Evolutionary conservation across 495 filamentous ascomycete species (phyloP).

Genomic region (Ramalina intermedia): DNA sequence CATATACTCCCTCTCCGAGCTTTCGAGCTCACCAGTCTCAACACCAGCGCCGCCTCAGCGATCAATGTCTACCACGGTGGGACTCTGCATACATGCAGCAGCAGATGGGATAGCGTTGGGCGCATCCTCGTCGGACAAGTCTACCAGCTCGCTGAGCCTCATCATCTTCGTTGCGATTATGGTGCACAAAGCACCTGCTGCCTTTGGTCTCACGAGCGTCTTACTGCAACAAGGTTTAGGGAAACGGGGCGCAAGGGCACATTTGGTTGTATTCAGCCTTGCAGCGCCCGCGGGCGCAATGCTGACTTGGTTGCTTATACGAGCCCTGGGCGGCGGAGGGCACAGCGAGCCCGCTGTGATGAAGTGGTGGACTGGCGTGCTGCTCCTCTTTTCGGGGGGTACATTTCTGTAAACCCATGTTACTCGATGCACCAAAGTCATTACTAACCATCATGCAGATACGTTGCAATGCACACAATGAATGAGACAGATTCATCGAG

Average conservation of each 20-base stretch:
- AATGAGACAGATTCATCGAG: slow-evolving; percentile 52
- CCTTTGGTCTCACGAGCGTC: slow-evolving; percentile 84
- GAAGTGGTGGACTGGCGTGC: slow-evolving; percentile 82
- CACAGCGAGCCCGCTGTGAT: slow-evolving; percentile 26
- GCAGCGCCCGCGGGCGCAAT: slow-evolving; percentile 81
- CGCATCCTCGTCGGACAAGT: slow-evolving; percentile 54
- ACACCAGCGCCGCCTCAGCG: slow-evolving; percentile 20
- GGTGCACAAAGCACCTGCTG: slow-evolving; percentile 92
- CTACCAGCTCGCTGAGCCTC: slow-evolving; percentile 58
- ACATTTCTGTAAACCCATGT: slow-evolving; percentile 70
- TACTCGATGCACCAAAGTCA: not conserved
- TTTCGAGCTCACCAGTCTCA: slow-evolving; percentile 16
- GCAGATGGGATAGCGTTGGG: slow-evolving; percentile 96
- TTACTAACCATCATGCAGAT: slow-evolving; percentile 34
- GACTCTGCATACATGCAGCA: slow-evolving; percentile 88
- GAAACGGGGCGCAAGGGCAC: slow-evolving; percentile 70
- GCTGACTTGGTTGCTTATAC: slow-evolving; percentile 64
- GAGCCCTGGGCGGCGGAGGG: slow-evolving; percentile 46
- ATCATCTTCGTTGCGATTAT: slow-evolving; percentile 94
- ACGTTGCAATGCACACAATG: slow-evolving; percentile 98
- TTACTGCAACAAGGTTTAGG: slow-evolving; percentile 76
- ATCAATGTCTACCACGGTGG: slow-evolving; percentile 64
- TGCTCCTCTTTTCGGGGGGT: slow-evolving; percentile 82
- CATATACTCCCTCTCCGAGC: slow-evolving; percentile 19
- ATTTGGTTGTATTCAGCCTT: slow-evolving; percentile 79